phyloP scores from a whole-genome alignment of 2,329 filamentous ascomycete genomes.

The Sporothrix pseudoabietina region DNA sequence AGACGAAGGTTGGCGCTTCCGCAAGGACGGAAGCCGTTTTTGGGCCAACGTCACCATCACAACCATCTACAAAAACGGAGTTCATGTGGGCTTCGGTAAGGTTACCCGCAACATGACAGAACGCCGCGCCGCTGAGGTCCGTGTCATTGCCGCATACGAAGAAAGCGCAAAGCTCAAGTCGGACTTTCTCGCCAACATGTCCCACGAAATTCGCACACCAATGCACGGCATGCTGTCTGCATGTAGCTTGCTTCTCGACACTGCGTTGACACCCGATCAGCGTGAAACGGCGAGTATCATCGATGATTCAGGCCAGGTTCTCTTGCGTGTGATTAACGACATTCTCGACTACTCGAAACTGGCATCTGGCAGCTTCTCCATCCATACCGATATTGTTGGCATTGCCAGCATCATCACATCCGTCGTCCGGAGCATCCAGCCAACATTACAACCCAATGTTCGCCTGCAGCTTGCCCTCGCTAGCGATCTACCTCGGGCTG shows the following conservation, averaged over 20 bases:
- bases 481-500: constrained; percentile 51
- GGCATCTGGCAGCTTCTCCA: constrained; percentile 60
- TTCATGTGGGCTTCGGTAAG: constrained; percentile 60
- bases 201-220: constrained; percentile 65
- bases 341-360: constrained; percentile 69
- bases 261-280: constrained; percentile 55
- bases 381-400: constrained; percentile 56
- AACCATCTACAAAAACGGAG: constrained; percentile 54
- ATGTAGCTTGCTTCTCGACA: constrained; percentile 59
- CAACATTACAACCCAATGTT: constrained; percentile 50
- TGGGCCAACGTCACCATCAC: constrained; percentile 65
- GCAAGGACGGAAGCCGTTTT: constrained; percentile 60
- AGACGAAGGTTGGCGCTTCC: constrained; percentile 62
- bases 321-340: constrained; percentile 65
- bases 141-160: constrained; percentile 59
- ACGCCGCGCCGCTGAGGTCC: constrained; percentile 56
- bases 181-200: constrained; percentile 65
- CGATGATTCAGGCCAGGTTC: constrained; percentile 59
- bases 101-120: constrained; percentile 61
- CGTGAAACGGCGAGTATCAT: constrained; percentile 60
- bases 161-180: constrained; percentile 65
- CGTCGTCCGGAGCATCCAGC: constrained; percentile 54
- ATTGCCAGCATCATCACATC: constrained; percentile 51
- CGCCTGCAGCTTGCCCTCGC: constrained; percentile 49
- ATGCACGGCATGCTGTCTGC: constrained; percentile 66